phyloP scores from a whole-genome alignment of 208 protist species.

The Paratrypanosoma confusum region DNA sequence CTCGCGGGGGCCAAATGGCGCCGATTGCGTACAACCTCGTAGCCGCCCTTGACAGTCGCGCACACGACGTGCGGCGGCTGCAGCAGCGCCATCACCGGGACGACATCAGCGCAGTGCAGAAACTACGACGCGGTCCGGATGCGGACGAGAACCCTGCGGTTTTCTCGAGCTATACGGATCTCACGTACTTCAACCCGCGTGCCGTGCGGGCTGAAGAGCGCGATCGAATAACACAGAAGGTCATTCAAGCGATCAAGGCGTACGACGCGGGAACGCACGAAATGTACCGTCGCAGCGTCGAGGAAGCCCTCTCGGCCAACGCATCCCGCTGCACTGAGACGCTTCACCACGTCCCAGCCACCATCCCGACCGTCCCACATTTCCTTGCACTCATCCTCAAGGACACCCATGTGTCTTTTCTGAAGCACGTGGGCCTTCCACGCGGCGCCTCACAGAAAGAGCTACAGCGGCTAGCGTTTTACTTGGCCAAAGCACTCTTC shows the following conservation, averaged over 20 bases:
- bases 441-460: constrained; percentile 11
- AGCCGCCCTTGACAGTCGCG: constrained; percentile 40
- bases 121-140: constrained; percentile 20
- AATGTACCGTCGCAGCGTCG: constrained; percentile 50
- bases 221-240: constrained; percentile 34
- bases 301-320: constrained; percentile 21
- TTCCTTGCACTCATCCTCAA: constrained; percentile 61
- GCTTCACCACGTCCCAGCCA: constrained; percentile 20
- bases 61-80: constrained; percentile 53
- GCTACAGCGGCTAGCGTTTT: constrained; percentile 43
- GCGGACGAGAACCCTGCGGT: constrained; percentile 32
- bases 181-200: constrained; percentile 74
- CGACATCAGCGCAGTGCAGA: constrained; percentile 55
- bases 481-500: constrained; percentile 43
- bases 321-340: constrained; percentile 21
- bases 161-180: constrained; percentile 61
- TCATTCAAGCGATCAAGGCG: constrained; percentile 38
- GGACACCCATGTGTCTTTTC: constrained; percentile 57
- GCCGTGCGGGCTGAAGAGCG: constrained; percentile 66
- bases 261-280: constrained; percentile 50
- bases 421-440: constrained; percentile 38
- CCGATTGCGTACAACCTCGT: constrained; percentile 40
- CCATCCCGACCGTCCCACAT: constrained; percentile 63
- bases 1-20: constrained; percentile 51
- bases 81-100: constrained; percentile 75